Evolutionary conservation across 805 yeast species (phyloP), one percentile per base, ranked within the genome.

Genomic region (Helenozyma rhizophorensis): DNA sequence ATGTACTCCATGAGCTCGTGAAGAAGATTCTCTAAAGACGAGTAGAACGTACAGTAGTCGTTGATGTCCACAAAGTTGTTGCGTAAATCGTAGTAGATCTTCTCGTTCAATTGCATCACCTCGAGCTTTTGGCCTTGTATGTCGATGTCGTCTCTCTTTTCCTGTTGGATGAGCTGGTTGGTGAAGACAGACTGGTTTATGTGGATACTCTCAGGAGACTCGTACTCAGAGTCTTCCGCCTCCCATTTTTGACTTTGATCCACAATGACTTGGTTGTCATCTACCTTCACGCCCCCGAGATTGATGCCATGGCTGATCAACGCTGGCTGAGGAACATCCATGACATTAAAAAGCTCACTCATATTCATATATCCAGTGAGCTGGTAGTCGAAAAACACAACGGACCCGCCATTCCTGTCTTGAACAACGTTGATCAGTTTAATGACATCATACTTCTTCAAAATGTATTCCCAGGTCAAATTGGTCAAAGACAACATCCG

Each of bases 291-390:
- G 14, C 40, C 30, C 12, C 36, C 43, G 25, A 43, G 23, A 7
- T 30, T 42, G 19, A 36, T 34, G 1, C 43, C 47, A 11, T 39
- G 32, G 9, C 23, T 25, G 9, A 38, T 31, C 26, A 36, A 39
- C 4, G 39, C 42, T n/a, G 72, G 72, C 34, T 62, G 70, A 0
- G 72, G 69, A 3, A 66, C 72, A 41, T 65, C 61, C 68, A 66
- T 63, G 1, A 60, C 52, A 28, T 58, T 58, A 40, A 66, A 66
- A 32, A 66, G 51, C 33, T 66, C 70, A 36, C 58, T 58, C 58
- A 64, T 58, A 31, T 62, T 62, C 47, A 60, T 52, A 34, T 48
- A 55, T 1, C 68, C 67, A 7, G 63, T 52, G 5, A 62, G 58
- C 42, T 66, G 70, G 34, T 60, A 64, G 42, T 66, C 69, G 40